phyloP scores from a whole-genome alignment of 148 eudicot species.

The Nyssa sinensis region DNA sequence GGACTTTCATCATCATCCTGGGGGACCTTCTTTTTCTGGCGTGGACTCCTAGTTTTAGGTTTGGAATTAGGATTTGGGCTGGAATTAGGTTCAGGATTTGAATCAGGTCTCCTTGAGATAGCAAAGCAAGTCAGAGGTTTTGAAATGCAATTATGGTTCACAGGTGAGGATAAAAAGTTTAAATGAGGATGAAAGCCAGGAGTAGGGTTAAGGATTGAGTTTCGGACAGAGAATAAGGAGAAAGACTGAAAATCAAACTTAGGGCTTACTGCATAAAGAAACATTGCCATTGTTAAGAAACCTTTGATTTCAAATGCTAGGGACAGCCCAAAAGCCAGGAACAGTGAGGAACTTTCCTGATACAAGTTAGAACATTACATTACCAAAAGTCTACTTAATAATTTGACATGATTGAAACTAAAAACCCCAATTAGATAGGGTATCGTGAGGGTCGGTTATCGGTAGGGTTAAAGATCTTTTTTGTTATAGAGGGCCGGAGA shows the following conservation, averaged over 20 bases:
- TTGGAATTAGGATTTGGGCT: constrained; percentile 24
- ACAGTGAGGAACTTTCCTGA: background rate
- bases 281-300: background rate
- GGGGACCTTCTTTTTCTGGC: constrained; percentile 25
- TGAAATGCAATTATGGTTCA: background rate
- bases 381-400: background rate
- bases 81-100: constrained; percentile 24
- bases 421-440: background rate
- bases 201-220: background rate
- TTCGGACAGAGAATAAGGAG: background rate
- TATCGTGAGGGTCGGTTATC: no score
- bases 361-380: no score
- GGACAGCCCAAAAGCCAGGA: background rate
- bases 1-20: constrained; percentile 26
- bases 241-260: constrained; percentile 8
- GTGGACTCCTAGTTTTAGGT: constrained; percentile 22
- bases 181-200: background rate
- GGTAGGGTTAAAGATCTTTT: no score
- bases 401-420: no score
- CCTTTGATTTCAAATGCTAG: background rate
- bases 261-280: constrained; percentile 8
- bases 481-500: no score
- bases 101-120: constrained; percentile 20
- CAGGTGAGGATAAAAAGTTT: background rate
- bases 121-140: constrained; percentile 28